Evolutionary conservation across 768 basidiomycete species (phyloP).

Genomic region (Xerocomus brunneocitrinus): DNA sequence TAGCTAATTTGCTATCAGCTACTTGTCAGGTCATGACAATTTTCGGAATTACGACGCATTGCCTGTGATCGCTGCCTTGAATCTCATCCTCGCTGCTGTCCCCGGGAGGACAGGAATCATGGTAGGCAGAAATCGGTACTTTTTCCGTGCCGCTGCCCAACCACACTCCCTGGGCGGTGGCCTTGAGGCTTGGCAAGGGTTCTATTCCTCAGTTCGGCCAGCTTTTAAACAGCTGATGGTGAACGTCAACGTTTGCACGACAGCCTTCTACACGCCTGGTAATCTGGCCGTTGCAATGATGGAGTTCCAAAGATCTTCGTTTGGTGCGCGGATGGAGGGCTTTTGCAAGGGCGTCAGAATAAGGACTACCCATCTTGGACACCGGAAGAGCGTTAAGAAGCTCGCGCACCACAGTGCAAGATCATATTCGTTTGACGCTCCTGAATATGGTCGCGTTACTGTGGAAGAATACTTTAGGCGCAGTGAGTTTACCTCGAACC

Average conservation of each 20-base stretch:
- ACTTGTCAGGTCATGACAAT: conserved; percentile 41
- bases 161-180: conserved; percentile 43
- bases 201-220: conserved; percentile 38
- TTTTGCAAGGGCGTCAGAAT: conserved; percentile 68
- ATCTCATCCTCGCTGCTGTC: conserved; percentile 43
- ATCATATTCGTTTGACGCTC: conserved; percentile 37
- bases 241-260: conserved; percentile 51
- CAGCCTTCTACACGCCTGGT: conserved; percentile 41
- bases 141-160: conserved; percentile 38
- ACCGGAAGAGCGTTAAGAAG: conserved; percentile 65
- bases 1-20: conserved; percentile 30
- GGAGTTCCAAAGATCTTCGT: conserved; percentile 43
- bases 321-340: conserved; percentile 52
- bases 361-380: conserved; percentile 64
- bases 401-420: conserved; percentile 40
- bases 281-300: conserved; percentile 43
- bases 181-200: conserved; percentile 56
- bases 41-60: conserved; percentile 41
- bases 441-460: conserved; percentile 38
- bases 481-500: conserved; percentile 33
- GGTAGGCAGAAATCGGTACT: conserved; percentile 51
- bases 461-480: conserved; percentile 46
- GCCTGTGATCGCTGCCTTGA: conserved; percentile 48
- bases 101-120: conserved; percentile 47
- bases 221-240: conserved; percentile 46